Percentiles rank a stretch among this genome's conserved stretches.
Evolutionary conservation across 768 basidiomycete species (phyloP).

Genomic region (Gautieria morchelliformis): DNA sequence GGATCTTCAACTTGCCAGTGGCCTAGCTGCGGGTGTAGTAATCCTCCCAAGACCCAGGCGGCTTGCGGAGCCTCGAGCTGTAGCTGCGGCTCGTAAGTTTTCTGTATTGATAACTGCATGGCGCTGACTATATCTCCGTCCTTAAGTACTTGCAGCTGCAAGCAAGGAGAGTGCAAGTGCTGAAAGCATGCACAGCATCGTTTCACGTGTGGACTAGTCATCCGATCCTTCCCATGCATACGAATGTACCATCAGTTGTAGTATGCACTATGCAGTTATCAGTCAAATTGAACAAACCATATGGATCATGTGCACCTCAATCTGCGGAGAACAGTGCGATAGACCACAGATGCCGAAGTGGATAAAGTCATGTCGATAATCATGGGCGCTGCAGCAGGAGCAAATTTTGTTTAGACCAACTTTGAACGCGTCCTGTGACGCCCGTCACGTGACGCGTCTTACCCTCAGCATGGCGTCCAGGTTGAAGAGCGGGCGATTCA

Average conservation of each 20-base stretch:
- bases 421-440: background rate
- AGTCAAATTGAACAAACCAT: background rate
- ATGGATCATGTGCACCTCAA: background rate
- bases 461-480: conserved; percentile 50
- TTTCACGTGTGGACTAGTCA: background rate
- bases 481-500: conserved; percentile 53
- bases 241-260: background rate
- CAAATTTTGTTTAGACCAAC: background rate
- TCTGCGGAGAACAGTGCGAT: no score
- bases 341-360: background rate
- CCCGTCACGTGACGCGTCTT: background rate
- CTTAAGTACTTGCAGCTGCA: background rate
- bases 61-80: background rate
- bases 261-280: background rate
- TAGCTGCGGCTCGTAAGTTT: background rate
- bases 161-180: background rate
- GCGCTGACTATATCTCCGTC: background rate
- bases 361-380: background rate
- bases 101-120: background rate
- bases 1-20: background rate
- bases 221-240: background rate
- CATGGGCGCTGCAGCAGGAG: background rate
- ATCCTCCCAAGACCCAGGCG: background rate
- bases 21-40: background rate
- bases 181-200: background rate